phyloP scores from a whole-genome alignment of 495 filamentous ascomycete species.

The Neurospora sp. region DNA sequence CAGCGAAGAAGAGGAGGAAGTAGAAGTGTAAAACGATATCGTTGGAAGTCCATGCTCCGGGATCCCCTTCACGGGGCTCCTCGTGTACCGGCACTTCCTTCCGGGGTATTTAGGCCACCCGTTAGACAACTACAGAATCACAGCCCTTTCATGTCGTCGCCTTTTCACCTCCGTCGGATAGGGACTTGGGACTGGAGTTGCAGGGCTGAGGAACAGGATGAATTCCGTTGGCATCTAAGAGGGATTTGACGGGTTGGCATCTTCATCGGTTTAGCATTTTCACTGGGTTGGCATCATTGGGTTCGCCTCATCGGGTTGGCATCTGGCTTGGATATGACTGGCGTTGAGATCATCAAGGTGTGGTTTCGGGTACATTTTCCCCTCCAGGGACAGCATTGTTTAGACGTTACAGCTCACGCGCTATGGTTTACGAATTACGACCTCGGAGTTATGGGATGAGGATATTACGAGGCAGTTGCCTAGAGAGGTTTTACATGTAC shows the following conservation, averaged over 20 bases:
- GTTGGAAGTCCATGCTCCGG: neutral
- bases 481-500: neutral
- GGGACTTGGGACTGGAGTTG: neutral
- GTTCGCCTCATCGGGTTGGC: neutral
- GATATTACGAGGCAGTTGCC: no score
- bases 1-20: neutral
- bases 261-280: no score
- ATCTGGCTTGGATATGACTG: neutral
- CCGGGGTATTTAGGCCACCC: neutral
- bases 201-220: neutral
- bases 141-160: no score
- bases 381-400: neutral
- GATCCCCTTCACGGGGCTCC: neutral
- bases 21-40: neutral
- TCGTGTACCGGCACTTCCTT: neutral
- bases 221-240: neutral
- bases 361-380: neutral
- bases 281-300: neutral
- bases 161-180: neutral
- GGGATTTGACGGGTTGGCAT: no score
- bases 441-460: neutral
- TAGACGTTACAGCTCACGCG: neutral
- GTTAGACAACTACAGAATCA: no score
- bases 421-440: neutral
- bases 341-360: neutral